Conservation (phyloP, 495 filamentous ascomycete species). For the Podospora tetraspora region DNA sequence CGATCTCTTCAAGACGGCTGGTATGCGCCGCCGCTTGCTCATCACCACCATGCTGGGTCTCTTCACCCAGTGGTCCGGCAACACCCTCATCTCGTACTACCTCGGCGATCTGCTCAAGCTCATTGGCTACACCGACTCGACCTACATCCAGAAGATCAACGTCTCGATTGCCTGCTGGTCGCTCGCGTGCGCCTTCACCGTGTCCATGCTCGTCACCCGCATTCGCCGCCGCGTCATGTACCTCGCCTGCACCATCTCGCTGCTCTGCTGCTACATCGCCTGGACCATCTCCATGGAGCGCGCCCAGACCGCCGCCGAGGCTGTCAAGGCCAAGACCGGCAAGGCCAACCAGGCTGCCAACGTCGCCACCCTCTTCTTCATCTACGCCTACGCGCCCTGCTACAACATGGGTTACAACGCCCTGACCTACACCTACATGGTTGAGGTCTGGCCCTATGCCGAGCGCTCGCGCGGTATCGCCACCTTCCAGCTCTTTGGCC, state of each 20-base stretch:
- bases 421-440: slow-evolving; percentile 61
- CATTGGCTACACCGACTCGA: slow-evolving; percentile 46
- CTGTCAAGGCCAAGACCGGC: slow-evolving; percentile 14
- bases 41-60: slow-evolving; percentile 54
- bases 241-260: slow-evolving; percentile 46
- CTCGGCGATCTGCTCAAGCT: slow-evolving; percentile 46
- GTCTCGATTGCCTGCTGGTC: slow-evolving; percentile 55
- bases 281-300: slow-evolving; percentile 58
- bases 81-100: slow-evolving; percentile 59
- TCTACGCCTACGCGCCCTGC: slow-evolving; percentile 57
- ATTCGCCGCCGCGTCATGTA: slow-evolving; percentile 57
- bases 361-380: slow-evolving; percentile 52
- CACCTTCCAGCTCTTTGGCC: slow-evolving; percentile 58
- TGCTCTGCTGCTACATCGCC: slow-evolving; percentile 52
- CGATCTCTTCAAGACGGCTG: slow-evolving; percentile 50
- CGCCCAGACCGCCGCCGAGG: slow-evolving; percentile 37
- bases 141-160: slow-evolving; percentile 53
- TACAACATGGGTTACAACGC: slow-evolving; percentile 68
- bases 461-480: slow-evolving; percentile 57
- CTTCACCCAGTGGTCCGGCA: slow-evolving; percentile 63
- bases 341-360: slow-evolving; percentile 34
- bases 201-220: slow-evolving; percentile 47
- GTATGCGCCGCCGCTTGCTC: slow-evolving; percentile 53
- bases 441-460: slow-evolving; percentile 61
- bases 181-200: slow-evolving; percentile 46